Conservation (phyloP, 2,329 filamentous ascomycete genomes). For the Colletotrichum truncatum region DNA sequence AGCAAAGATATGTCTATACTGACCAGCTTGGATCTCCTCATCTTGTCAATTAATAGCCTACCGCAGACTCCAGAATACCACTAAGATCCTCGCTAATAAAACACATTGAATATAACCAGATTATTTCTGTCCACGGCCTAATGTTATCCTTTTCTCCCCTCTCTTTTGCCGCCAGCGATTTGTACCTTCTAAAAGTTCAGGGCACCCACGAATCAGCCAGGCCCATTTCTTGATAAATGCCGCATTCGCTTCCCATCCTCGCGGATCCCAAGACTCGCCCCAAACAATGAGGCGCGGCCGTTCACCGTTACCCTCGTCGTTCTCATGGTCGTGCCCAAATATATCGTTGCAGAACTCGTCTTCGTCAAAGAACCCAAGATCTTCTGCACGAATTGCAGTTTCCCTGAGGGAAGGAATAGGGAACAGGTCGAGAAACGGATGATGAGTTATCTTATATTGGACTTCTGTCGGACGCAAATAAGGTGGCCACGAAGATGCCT, state of each 20-base stretch:
- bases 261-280: slow-evolving; percentile 54
- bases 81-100: too few species aligned
- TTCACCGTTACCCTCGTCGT: neutral
- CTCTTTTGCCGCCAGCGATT: slow-evolving; percentile 42
- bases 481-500: slow-evolving; percentile 4
- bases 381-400: slow-evolving; percentile 32
- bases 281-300: slow-evolving; percentile 53
- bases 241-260: slow-evolving; percentile 57
- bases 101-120: neutral
- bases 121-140: neutral
- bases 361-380: slow-evolving; percentile 15
- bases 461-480: slow-evolving; percentile 38
- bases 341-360: slow-evolving; percentile 18
- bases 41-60: too few species aligned
- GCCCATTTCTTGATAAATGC: slow-evolving; percentile 56
- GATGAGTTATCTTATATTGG: slow-evolving; percentile 38
- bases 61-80: too few species aligned
- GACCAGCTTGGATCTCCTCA: too few species aligned
- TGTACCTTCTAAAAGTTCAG: slow-evolving; percentile 45
- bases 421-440: slow-evolving; percentile 43
- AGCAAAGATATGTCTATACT: too few species aligned
- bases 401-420: slow-evolving; percentile 40
- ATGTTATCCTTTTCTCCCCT: slow-evolving; percentile 9
- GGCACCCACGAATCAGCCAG: slow-evolving; percentile 46
- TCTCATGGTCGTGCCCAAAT: neutral